Percentiles rank a stretch among this genome's conserved stretches.
phyloP scores from a whole-genome alignment of 371 early-diverging fungal genomes.

The Circinella umbellata region DNA sequence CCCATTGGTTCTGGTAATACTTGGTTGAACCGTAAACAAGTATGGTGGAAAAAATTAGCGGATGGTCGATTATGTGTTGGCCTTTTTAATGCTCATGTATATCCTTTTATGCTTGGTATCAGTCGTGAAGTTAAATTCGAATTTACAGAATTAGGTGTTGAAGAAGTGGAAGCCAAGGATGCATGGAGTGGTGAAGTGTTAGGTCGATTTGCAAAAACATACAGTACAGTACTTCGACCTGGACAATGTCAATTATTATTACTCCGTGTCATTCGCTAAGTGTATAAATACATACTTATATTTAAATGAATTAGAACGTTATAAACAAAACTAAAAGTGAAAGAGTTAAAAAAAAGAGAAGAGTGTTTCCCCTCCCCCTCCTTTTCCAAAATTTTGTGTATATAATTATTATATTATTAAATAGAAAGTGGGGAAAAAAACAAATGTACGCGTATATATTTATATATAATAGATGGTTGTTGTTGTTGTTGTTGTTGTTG shows the following conservation, averaged over 20 bases:
- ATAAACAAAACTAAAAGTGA: too few relatives aligned
- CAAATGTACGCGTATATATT: slow-evolving; percentile 2
- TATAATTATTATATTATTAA: background rate
- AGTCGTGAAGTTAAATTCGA: slow-evolving; percentile 22
- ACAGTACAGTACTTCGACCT: slow-evolving; percentile 22
- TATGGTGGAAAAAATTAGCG: slow-evolving; percentile 37
- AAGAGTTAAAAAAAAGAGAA: too few relatives aligned
- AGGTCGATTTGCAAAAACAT: slow-evolving; percentile 18
- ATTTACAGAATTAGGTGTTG: slow-evolving; percentile 21
- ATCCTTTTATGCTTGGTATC: slow-evolving; percentile 27
- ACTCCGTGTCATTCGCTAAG: slow-evolving; percentile 1
- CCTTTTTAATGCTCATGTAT: slow-evolving; percentile 34
- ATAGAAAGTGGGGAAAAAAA: background rate
- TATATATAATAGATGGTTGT: slow-evolving; percentile 1
- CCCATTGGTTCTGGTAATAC: slow-evolving; percentile 28
- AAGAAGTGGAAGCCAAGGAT: slow-evolving; percentile 20
- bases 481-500: background rate
- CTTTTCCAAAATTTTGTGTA: background rate
- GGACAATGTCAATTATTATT: slow-evolving; percentile 37
- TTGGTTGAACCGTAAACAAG: slow-evolving; percentile 32
- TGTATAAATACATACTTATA: background rate
- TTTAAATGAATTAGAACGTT: too few relatives aligned
- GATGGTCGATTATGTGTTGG: slow-evolving; percentile 31
- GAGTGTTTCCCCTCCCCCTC: background rate
- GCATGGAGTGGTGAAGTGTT: slow-evolving; percentile 32